These are phyloP conservation scores for Coemansia sp. DNA, from an alignment of 192 early-diverging fungal genomes.

Conservation along the genomic window DNA sequence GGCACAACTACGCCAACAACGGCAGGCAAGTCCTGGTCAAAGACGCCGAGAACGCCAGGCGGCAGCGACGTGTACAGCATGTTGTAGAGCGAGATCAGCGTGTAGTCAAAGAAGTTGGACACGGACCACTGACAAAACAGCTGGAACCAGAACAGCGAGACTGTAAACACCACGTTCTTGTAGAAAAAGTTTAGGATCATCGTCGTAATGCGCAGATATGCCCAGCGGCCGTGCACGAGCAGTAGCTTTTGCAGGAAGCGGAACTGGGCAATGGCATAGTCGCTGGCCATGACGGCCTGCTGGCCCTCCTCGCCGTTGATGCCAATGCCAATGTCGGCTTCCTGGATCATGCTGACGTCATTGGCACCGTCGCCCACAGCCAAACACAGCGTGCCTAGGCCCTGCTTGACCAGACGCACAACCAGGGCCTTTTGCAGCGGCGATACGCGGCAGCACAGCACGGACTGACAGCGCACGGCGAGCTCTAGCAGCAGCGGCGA, in stretches of 20 bases:
- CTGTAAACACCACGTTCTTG: constrained; percentile 89
- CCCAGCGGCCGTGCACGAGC: constrained; percentile 93
- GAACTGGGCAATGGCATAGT: constrained; percentile 93
- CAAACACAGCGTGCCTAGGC: constrained; percentile 79
- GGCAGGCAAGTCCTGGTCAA: constrained; percentile 73
- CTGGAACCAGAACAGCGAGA: constrained; percentile 89
- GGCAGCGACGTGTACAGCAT: constrained; percentile 83
- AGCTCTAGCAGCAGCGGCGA: constrained; percentile 64
- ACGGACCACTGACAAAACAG: constrained; percentile 82
- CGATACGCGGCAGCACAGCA: constrained; percentile 92
- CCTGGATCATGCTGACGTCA: constrained; percentile 98
- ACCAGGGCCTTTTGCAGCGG: constrained; percentile 95
- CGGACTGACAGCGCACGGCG: constrained; percentile 75
- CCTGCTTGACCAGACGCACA: constrained; percentile 80
- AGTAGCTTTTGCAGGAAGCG: constrained; percentile 75
- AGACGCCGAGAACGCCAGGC: constrained; percentile 66
- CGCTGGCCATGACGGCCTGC: constrained; percentile 88
- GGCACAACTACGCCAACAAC: constrained; percentile 66
- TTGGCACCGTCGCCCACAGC: constrained; percentile 97
- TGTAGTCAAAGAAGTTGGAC: constrained; percentile 76
- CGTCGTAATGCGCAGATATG: constrained; percentile 75
- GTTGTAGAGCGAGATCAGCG: constrained; percentile 87
- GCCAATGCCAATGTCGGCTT: constrained; percentile 90
- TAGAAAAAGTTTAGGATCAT: constrained; percentile 92
- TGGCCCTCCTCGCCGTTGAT: constrained; percentile 93